Evolutionary conservation across 2,329 filamentous ascomycete genomes (phyloP), one percentile per base, ranked within the genome.

Genomic region (Magnaporthales sp.): DNA sequence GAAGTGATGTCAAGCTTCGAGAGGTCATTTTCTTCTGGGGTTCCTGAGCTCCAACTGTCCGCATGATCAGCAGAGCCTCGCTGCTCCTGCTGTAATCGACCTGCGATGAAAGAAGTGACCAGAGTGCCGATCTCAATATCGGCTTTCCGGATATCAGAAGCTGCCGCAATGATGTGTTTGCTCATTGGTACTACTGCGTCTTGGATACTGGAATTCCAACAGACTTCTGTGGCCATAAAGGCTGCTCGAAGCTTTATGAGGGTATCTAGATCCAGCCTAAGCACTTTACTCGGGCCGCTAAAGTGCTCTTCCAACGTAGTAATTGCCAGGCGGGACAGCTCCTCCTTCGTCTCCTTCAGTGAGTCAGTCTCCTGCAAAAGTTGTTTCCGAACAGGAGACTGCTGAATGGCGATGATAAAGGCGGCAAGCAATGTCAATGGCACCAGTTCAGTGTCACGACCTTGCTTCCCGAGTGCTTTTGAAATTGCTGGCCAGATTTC

Each of bases 401-500:
- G 51, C 10, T 46, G 24, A 22, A 65, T 19, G 29, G 64, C 51
- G 15, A 56, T 15, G 24, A 65, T 22, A 22, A 65, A 61, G 4
- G 27, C 54, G 7, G 51, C 32, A n/a, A 65, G 54, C 6, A 65
- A 30, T 10, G 54, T 29, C 5, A 65, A 31, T 15, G 64, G n/a
- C 4, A 65, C 51, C 19, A 11, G 6, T 19, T 32, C 29, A 24
- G 32, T 30, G 19, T 19, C 24, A n/a, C 27, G 63, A 4, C 29
- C 26, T 51, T 31, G 10, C 29, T 31, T 65, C 3, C 24, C 24
- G 5, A 11, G 46, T 15, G 15, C 26, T 10, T 65, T 30, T 11
- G 51, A 61, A 15, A 65, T 19, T 26, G 51, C 64, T 26, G 64
- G 64, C 51, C 46, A 65, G n/a, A 65, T 29, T 56, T 65, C 51